These are phyloP conservation scores for Nematocida ironsii DNA, from an alignment of 371 early-diverging fungal species.

Conservation along the genomic window DNA sequence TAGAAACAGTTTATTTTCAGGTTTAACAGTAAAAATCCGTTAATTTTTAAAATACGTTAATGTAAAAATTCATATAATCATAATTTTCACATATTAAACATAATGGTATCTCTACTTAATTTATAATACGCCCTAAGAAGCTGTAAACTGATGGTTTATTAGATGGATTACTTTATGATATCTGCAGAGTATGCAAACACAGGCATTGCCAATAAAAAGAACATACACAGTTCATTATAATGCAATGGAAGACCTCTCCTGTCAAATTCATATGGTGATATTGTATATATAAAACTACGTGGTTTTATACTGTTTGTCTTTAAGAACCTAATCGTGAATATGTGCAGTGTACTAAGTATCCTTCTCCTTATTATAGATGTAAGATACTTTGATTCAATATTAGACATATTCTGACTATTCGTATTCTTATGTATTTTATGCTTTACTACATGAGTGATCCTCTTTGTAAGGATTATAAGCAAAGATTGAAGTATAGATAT, in stretches of 20 bases:
- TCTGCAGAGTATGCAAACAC: constrained; percentile 19
- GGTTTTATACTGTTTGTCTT: constrained; percentile 16
- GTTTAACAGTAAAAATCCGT: too few relatives aligned
- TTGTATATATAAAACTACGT: neutral
- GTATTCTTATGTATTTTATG: neutral
- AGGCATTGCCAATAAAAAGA: constrained; percentile 26
- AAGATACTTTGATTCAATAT: neutral
- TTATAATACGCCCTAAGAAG: neutral
- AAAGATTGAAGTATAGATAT: neutral
- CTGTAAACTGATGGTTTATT: neutral
- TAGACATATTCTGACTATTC: neutral
- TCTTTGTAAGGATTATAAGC: neutral
- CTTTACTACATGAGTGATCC: neutral
- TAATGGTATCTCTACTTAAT: too few relatives aligned
- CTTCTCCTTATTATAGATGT: constrained; percentile 2
- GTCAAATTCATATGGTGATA: constrained; percentile 16
- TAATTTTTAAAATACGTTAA: too few relatives aligned
- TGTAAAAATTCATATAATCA: too few relatives aligned
- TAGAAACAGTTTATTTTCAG: too few relatives aligned
- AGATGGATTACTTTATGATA: neutral
- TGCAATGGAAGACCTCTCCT: constrained; percentile 2
- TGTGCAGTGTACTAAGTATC: constrained; percentile 8
- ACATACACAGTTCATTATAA: constrained; percentile 18
- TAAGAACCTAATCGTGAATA: neutral
- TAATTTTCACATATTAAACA: too few relatives aligned